Evolutionary conservation across 2,329 filamentous ascomycete genomes (phyloP), one percentile per base, ranked within the genome.

Genomic region (Sclerotinia nivalis): DNA sequence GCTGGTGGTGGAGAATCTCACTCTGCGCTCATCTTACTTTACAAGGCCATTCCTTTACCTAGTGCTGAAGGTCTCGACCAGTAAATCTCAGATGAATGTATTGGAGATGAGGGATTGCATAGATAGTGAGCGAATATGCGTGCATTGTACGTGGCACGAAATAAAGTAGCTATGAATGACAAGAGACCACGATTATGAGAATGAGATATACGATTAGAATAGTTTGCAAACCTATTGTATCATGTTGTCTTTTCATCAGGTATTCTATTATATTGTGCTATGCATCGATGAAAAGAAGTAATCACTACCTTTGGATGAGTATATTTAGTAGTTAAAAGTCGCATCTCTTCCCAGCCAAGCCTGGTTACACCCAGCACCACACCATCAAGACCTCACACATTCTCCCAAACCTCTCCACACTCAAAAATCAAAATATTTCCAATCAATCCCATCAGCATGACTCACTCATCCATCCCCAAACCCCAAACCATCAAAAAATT

Each of bases 1-100:
- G 87, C 93, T 65, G 96, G 96, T 71, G 96, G 96, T 77, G 95
- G 93, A 74, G 92, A 96, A 81, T 91, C 89, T 68, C 92, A 96
- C 80, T 93, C 91, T 65, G 92, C 92, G 40, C 85, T 96, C 61
- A 93, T 96, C 72, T 82, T 94, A 55, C 85, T 96, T 37, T 96
- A 96, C 82, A 87, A 87, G 74, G 91, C 92, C 10, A 89, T 94
- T 71, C 86, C 89, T 40, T 82, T 94, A 71, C 89, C 90, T 12
- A 82, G 82, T 10, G 82, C 86, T 9, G 86, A 88, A 43, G 88
- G 77, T 25, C 49, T 73, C 28, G 69, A 64, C 37, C 69, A 75
- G 52, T 76, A 73, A 25, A 28, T 45, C 4, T 28, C 13, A 9
- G 25, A 13, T 9, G 18, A n/a, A 5, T 52, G 37, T 25, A 45